These are phyloP conservation scores for Daldinia bambusicola DNA, from an alignment of 495 filamentous ascomycete species.

Conservation along the genomic window DNA sequence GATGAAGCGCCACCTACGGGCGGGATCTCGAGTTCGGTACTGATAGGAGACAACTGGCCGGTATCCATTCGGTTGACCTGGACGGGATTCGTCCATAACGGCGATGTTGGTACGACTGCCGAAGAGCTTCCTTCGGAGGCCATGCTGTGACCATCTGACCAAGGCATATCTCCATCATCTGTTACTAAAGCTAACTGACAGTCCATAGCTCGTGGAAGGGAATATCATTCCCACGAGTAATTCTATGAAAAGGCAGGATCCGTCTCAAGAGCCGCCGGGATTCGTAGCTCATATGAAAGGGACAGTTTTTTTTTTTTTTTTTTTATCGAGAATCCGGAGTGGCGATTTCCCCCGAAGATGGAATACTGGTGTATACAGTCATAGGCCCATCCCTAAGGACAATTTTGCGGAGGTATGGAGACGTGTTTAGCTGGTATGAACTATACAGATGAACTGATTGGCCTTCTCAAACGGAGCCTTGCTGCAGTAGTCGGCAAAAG, in stretches of 20 bases:
- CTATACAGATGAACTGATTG: conserved; percentile 33
- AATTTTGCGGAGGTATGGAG: conserved; percentile 39
- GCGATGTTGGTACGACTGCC: conserved; percentile 47
- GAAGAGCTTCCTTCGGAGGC: conserved; percentile 56
- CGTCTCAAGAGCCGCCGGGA: conserved; percentile 24
- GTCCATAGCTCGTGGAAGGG: conserved; percentile 52
- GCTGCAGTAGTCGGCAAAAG: conserved; percentile 44
- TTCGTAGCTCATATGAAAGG: conserved; percentile 37
- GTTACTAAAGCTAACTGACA: conserved; percentile 52
- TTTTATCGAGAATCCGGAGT: conserved; percentile 31
- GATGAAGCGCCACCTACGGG: conserved; percentile 48
- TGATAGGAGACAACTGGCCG: conserved; percentile 62
- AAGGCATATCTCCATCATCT: conserved; percentile 55
- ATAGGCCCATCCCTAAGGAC: conserved; percentile 41
- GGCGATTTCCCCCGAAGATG: conserved; percentile 37
- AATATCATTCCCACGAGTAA: conserved; percentile 42
- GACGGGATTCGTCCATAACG: conserved; percentile 53
- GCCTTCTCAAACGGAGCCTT: conserved; percentile 41
- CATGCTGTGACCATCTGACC: conserved; percentile 58
- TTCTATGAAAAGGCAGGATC: conserved; percentile 36
- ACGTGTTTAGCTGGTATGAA: conserved; percentile 40
- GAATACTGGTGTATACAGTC: conserved; percentile 37
- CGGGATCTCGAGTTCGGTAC: conserved; percentile 57
- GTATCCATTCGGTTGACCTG: conserved; percentile 51
- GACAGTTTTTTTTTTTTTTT: conserved; percentile 3